Conservation (phyloP, 106 monocot genomes). For the Chionographis japonica region DNA sequence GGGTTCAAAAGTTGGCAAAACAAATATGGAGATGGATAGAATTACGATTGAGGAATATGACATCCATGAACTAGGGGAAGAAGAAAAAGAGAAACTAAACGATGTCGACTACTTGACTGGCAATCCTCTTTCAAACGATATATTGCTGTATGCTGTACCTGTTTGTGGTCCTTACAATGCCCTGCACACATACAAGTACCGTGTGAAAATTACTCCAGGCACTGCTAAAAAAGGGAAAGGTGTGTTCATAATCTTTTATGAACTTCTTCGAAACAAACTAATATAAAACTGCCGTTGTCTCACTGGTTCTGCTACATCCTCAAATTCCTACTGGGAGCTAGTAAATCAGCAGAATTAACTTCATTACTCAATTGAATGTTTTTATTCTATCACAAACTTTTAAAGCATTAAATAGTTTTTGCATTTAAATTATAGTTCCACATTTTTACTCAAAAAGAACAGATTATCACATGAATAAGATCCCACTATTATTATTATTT, state of each 20-base stretch:
- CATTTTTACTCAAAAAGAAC: too few species aligned
- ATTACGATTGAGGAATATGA: constrained; percentile 68
- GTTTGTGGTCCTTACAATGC: constrained; percentile 97
- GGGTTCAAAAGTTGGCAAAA: constrained; percentile 2
- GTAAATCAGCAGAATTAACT: too few species aligned
- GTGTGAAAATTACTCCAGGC: constrained; percentile 97
- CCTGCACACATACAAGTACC: constrained; percentile 88
- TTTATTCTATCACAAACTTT: too few species aligned
- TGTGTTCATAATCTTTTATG: constrained; percentile 7
- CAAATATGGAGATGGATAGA: constrained; percentile 41
- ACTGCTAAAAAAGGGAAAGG: constrained; percentile 97
- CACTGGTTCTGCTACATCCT: not conserved
- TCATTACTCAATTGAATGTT: too few species aligned
- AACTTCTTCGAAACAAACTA: not conserved
- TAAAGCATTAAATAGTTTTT: too few species aligned
- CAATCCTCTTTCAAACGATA: constrained; percentile 78
- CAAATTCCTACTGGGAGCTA: too few species aligned
- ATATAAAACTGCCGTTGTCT: too few species aligned
- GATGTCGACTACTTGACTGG: constrained; percentile 90
- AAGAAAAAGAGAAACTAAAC: constrained; percentile 74
- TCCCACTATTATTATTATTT: too few species aligned
- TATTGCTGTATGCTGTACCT: constrained; percentile 91
- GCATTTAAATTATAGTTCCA: too few species aligned
- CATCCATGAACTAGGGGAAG: constrained; percentile 70
- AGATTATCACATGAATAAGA: too few species aligned